Evolutionary conservation across 495 filamentous ascomycete species (phyloP).

Genomic region (Letharia columbiana): DNA sequence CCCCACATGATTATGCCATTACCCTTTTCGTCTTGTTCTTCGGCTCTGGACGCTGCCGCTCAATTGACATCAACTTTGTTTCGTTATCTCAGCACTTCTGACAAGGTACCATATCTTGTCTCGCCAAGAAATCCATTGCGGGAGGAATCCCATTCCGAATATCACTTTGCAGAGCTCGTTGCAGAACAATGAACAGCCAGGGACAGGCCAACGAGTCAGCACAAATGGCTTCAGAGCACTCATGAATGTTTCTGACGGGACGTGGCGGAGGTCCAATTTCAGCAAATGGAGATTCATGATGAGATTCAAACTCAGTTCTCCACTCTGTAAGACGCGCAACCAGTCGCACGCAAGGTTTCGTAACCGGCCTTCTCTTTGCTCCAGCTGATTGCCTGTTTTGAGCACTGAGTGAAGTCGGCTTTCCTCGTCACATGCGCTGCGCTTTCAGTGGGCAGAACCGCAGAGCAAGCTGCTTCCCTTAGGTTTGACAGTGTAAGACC

Average conservation of each 20-base stretch:
- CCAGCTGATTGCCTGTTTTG: background rate
- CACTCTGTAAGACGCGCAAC: slow-evolving; percentile 1
- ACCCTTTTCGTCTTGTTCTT: background rate
- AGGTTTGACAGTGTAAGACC: background rate
- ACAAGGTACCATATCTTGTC: background rate
- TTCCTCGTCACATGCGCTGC: background rate
- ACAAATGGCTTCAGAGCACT: background rate
- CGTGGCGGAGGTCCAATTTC: background rate
- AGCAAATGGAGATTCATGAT: background rate
- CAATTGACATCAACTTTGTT: background rate
- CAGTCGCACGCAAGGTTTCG: background rate
- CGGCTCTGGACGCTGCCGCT: background rate
- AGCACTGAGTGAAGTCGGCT: background rate
- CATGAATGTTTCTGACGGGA: background rate
- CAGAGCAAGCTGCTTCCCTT: background rate
- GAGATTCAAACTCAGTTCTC: background rate
- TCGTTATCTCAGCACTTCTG: background rate
- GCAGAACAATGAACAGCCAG: background rate
- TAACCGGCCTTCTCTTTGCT: background rate
- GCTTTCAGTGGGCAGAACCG: background rate
- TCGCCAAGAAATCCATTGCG: background rate
- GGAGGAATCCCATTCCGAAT: background rate
- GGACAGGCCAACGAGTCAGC: background rate
- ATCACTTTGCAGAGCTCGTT: background rate
- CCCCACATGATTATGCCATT: background rate